Percentiles rank a stretch among this genome's conserved stretches.
These are phyloP conservation scores for Leishmania lainsoni DNA, from an alignment of 208 protist genomes.

Conservation along the genomic window DNA sequence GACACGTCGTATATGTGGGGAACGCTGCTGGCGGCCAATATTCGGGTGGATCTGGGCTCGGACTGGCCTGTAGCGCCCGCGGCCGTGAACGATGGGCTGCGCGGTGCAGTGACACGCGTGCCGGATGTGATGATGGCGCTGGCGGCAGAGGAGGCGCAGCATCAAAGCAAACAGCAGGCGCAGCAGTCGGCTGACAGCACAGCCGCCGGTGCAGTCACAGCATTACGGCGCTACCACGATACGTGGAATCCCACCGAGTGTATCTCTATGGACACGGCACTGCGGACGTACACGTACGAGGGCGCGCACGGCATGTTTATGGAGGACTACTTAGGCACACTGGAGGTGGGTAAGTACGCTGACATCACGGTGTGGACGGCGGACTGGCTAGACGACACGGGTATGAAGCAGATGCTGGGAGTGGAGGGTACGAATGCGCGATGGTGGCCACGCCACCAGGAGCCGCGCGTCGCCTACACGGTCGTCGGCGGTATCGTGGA, in stretches of 20 bases:
- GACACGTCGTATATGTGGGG: constrained; percentile 53
- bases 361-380: constrained; percentile 66
- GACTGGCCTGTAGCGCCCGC: constrained; percentile 72
- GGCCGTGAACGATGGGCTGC: constrained; percentile 51
- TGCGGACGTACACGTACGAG: constrained; percentile 63
- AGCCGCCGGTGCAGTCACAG: constrained; percentile 1
- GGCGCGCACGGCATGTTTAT: constrained; percentile 61
- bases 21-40: constrained; percentile 38
- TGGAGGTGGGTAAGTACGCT: constrained; percentile 65
- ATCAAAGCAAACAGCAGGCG: neutral
- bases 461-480: constrained; percentile 48
- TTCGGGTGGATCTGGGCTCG: constrained; percentile 53
- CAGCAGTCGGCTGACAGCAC: neutral
- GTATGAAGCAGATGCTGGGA: constrained; percentile 23
- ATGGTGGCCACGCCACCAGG: constrained; percentile 44
- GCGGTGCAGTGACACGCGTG: constrained; percentile 58
- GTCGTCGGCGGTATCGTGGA: constrained; percentile 60
- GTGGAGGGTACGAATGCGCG: constrained; percentile 25
- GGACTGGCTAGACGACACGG: constrained; percentile 42
- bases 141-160: constrained; percentile 34
- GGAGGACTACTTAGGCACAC: constrained; percentile 51
- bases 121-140: constrained; percentile 58
- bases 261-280: constrained; percentile 55
- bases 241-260: constrained; percentile 53
- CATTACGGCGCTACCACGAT: constrained; percentile 40